Percentiles rank a stretch among this genome's conserved stretches.
Conservation (phyloP, 2,329 filamentous ascomycete genomes). For the Amesomyces nigricolor region DNA sequence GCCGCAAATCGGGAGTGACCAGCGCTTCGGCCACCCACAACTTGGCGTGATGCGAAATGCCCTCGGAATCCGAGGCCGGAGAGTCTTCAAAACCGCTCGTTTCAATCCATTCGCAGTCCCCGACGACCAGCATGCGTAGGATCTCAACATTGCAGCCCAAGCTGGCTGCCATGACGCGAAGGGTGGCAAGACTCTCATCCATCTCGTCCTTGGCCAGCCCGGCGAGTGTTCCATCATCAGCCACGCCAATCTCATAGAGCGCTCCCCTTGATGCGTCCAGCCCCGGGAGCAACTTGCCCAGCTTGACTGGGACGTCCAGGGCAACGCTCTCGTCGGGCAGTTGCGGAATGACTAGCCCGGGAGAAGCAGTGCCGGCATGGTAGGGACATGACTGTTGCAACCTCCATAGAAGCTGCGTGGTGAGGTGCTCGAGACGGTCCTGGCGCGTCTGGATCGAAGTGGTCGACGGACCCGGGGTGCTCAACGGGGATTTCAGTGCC, state of each 20-base stretch:
- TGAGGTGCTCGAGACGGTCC: slow-evolving; percentile 81
- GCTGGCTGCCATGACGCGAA: slow-evolving; percentile 87
- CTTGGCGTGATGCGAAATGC: slow-evolving; percentile 40
- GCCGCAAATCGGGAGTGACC: slow-evolving; percentile 65
- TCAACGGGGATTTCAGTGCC: slow-evolving; percentile 25
- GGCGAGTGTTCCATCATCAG: slow-evolving; percentile 86
- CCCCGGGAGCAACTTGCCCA: slow-evolving; percentile 62
- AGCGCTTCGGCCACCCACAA: slow-evolving; percentile 88
- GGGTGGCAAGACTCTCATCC: slow-evolving; percentile 79
- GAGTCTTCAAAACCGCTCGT: slow-evolving; percentile 31
- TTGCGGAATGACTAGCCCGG: slow-evolving; percentile 65
- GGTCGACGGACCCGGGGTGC: slow-evolving; percentile 20
- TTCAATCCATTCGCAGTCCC: slow-evolving; percentile 69
- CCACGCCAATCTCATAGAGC: slow-evolving; percentile 92
- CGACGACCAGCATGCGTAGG: slow-evolving; percentile 75
- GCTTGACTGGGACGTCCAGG: slow-evolving; percentile 41
- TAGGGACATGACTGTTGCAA: slow-evolving; percentile 91
- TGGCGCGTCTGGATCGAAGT: slow-evolving; percentile 64
- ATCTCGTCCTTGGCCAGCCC: slow-evolving; percentile 87
- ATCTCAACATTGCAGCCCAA: slow-evolving; percentile 82
- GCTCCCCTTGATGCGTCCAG: slow-evolving; percentile 91
- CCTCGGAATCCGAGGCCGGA: slow-evolving; percentile 28
- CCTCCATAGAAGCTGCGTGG: slow-evolving; percentile 90
- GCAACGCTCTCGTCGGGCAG: slow-evolving; percentile 60
- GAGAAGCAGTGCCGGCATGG: slow-evolving; percentile 69